Evolutionary conservation across 345 rosid genomes (phyloP).

Genomic region (Euphorbia pulcherrima): DNA sequence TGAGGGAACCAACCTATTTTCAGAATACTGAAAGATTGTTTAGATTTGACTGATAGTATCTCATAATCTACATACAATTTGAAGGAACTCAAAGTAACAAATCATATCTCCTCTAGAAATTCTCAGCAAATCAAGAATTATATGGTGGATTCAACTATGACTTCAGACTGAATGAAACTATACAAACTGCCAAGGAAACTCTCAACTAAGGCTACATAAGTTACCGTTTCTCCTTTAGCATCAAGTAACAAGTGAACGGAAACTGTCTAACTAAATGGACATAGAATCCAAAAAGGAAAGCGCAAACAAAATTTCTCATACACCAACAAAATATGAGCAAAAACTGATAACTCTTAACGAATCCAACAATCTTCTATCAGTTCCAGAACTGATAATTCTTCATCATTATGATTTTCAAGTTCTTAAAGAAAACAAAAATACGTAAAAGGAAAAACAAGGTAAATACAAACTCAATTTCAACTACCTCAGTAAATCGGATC

Average conservation of each 20-base stretch:
- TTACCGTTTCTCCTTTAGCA: slow-evolving; percentile 6
- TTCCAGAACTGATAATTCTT: neutral
- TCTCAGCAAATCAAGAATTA: neutral
- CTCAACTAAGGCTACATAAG: neutral
- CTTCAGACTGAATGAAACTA: neutral
- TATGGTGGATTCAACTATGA: neutral
- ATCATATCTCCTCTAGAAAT: neutral
- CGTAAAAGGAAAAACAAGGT: neutral
- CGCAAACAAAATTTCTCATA: too few species aligned
- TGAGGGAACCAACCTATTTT: neutral
- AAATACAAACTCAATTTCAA: neutral
- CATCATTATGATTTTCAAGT: neutral
- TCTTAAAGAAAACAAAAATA: neutral
- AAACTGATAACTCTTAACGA: neutral
- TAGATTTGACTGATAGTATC: neutral
- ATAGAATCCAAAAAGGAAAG: too few species aligned
- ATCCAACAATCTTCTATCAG: neutral
- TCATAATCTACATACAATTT: neutral
- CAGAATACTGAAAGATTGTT: neutral
- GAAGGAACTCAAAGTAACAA: neutral
- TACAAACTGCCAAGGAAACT: neutral
- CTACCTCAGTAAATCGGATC: slow-evolving; percentile 16
- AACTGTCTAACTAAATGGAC: neutral
- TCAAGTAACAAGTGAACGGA: neutral
- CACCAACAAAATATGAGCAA: too few species aligned